Evolutionary conservation across 768 basidiomycete genomes (phyloP), one percentile per base, ranked within the genome.

Genomic region (Rhizopogon vulgaris): DNA sequence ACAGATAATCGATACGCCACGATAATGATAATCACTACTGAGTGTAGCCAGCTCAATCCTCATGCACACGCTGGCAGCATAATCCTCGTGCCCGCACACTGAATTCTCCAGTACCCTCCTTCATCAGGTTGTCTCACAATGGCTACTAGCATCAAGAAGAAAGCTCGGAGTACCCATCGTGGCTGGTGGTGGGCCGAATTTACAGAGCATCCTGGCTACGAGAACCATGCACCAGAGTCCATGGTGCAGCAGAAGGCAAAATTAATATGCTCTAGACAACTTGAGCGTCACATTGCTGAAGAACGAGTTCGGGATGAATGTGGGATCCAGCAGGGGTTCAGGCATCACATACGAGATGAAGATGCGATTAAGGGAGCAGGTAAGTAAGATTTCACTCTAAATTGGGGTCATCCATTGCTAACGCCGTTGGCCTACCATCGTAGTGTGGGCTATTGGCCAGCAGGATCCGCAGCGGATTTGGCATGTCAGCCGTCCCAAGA

Each of bases 381-480:
- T 38, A 38, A n/a, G n/a, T n/a, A n/a, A n/a, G n/a, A n/a, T n/a
- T n/a, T n/a, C n/a, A n/a, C n/a, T n/a, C n/a, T n/a, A n/a, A n/a
- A n/a, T n/a, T n/a, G n/a, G n/a, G n/a, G n/a, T n/a, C n/a, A n/a
- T n/a, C n/a, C n/a, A n/a, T n/a, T n/a, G n/a, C n/a, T n/a, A n/a
- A n/a, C n/a, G n/a, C n/a, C n/a, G n/a, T n/a, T n/a, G n/a, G n/a
- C n/a, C n/a, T n/a, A n/a, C n/a, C n/a, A n/a, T n/a, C n/a, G 6
- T 38, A 52, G 54, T 56, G 28, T 57, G 56, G 56, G 56, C 48
- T 17, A 52, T 22, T 18, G 54, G 6, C 6, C 56, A 55, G 37
- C 49, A 3, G 12, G 48, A 55, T 18, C 1, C 32, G 8, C 51
- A 41, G 2, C 14, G 3, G 6, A 49, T 55, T 30, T 57, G 54